phyloP scores from a whole-genome alignment of 2,329 filamentous ascomycete genomes.

The Beauveria sp. region DNA sequence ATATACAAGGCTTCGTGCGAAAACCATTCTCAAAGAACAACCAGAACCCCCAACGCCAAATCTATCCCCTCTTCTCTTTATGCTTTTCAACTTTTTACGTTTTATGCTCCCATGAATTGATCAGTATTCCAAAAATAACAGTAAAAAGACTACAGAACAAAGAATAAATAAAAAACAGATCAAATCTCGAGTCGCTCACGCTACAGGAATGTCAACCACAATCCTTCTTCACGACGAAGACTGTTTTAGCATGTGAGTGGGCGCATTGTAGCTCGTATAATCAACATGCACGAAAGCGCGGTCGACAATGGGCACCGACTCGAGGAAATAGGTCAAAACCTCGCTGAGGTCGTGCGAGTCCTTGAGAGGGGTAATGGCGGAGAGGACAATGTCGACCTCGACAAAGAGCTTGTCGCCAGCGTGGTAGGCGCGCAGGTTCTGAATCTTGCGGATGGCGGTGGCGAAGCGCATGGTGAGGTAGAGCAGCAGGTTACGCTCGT shows the following conservation, averaged over 20 bases:
- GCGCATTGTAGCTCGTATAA: slow-evolving; percentile 54
- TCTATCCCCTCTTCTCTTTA: neutral
- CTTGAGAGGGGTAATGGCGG: slow-evolving; percentile 64
- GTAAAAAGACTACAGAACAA: neutral
- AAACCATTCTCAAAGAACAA: neutral
- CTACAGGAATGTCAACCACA: neutral
- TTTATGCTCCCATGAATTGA: neutral
- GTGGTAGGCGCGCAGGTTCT: slow-evolving; percentile 79
- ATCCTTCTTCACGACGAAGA: neutral
- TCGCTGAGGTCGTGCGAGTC: slow-evolving; percentile 76
- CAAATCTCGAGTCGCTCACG: neutral
- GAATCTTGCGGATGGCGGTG: slow-evolving; percentile 77
- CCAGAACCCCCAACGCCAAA: neutral
- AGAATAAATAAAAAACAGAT: neutral
- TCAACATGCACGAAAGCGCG: slow-evolving; percentile 63
- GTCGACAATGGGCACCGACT: slow-evolving; percentile 74
- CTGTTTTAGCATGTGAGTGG: slow-evolving; percentile 46
- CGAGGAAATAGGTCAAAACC: slow-evolving; percentile 74
- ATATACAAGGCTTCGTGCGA: neutral
- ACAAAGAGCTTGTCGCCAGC: slow-evolving; percentile 80
- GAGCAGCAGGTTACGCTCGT: slow-evolving; percentile 76
- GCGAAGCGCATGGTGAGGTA: slow-evolving; percentile 94
- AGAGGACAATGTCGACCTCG: slow-evolving; percentile 73
- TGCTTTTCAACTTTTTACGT: slow-evolving; percentile 1
- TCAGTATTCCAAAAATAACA: neutral